These are phyloP conservation scores for Yamadazyma ubonensis DNA, from an alignment of 805 yeast species.

Conservation along the genomic window DNA sequence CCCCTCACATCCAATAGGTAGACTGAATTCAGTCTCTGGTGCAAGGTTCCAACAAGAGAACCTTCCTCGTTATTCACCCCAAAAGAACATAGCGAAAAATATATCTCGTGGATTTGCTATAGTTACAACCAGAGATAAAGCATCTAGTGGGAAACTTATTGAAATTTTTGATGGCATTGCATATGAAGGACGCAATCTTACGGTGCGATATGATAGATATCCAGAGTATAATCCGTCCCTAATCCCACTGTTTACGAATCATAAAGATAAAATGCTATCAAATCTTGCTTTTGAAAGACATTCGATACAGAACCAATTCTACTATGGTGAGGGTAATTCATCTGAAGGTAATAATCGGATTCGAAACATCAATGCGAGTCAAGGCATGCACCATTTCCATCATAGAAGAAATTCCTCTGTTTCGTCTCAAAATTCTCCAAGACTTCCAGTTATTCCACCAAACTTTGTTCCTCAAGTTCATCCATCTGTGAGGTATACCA, in stretches of 20 bases:
- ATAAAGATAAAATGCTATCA: conserved; percentile 17
- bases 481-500: conserved; percentile 16
- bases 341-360: background rate
- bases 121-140: conserved; percentile 48
- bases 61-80: background rate
- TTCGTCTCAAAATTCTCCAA: conserved; percentile 7
- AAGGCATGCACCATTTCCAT: background rate
- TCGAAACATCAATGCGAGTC: background rate
- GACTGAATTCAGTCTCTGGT: background rate
- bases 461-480: conserved; percentile 16
- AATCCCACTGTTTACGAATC: conserved; percentile 21
- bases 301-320: conserved; percentile 31
- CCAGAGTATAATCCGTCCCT: conserved; percentile 41
- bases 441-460: conserved; percentile 13
- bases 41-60: background rate
- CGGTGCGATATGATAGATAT: conserved; percentile 59
- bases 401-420: conserved; percentile 1
- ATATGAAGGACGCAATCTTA: conserved; percentile 60
- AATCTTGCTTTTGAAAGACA: conserved; percentile 33
- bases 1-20: conserved; percentile 32
- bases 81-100: background rate
- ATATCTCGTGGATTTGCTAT: conserved; percentile 62
- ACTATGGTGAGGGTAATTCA: conserved; percentile 20
- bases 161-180: conserved; percentile 46
- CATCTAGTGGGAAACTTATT: conserved; percentile 50